phyloP scores from a whole-genome alignment of 2,329 filamentous ascomycete genomes.

The Coniochaeta sp. region DNA sequence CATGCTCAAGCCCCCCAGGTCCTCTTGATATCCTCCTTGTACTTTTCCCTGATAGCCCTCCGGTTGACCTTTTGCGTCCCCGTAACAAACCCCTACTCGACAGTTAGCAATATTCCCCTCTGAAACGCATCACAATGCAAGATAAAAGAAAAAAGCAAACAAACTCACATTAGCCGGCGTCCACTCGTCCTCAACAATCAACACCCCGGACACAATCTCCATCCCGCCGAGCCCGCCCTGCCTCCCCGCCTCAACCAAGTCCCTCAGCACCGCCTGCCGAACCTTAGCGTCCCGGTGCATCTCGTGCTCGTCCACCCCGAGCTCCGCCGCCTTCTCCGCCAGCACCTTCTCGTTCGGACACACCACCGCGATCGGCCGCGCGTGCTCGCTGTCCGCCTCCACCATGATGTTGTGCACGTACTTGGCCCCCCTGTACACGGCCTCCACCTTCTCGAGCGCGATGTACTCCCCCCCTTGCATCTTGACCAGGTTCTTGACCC shows the following conservation, averaged over 20 bases:
- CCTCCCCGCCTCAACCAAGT: slow-evolving; percentile 57
- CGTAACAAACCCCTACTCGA: slow-evolving; percentile 45
- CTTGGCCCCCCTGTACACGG: slow-evolving; percentile 74
- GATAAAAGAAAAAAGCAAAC: slow-evolving; percentile 14
- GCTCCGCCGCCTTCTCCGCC: slow-evolving; percentile 42
- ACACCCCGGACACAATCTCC: slow-evolving; percentile 69
- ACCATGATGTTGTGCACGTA: slow-evolving; percentile 83
- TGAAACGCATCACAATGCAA: slow-evolving; percentile 4
- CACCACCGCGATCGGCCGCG: slow-evolving; percentile 77
- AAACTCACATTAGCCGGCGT: slow-evolving; percentile 76
- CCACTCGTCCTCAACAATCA: slow-evolving; percentile 81
- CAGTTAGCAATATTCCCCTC: neutral
- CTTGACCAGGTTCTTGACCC: slow-evolving; percentile 98
- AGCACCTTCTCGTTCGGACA: slow-evolving; percentile 58
- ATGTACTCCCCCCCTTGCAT: slow-evolving; percentile 94
- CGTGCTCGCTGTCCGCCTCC: slow-evolving; percentile 67
- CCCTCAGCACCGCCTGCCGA: slow-evolving; percentile 53
- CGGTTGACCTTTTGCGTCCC: slow-evolving; percentile 57
- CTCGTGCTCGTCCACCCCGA: slow-evolving; percentile 49
- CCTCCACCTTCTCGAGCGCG: slow-evolving; percentile 91
- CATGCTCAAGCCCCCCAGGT: neutral
- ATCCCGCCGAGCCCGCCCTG: slow-evolving; percentile 60
- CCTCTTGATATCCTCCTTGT: slow-evolving; percentile 39
- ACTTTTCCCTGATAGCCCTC: slow-evolving; percentile 39
- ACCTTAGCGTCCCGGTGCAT: slow-evolving; percentile 63